Evolutionary conservation across 345 rosid species (phyloP), one percentile per base, ranked within the genome.

Genomic region (Sonneratia caseolaris): DNA sequence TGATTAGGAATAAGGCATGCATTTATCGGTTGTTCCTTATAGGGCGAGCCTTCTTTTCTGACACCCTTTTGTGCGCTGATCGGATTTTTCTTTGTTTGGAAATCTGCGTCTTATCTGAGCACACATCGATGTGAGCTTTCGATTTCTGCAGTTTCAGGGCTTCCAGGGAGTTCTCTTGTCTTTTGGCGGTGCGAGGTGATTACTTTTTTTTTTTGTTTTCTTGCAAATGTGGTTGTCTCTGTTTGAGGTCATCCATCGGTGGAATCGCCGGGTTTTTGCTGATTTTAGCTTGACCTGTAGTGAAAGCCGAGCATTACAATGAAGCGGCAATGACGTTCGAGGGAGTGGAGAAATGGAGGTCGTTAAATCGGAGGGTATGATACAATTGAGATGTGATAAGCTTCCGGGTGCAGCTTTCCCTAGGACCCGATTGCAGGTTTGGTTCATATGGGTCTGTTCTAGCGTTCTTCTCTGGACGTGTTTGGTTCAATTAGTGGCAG

Each of bases 401-500:
- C 57, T 82, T 68, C 85, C 78, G 73, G 76, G 81, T 77, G 86
- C 82, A 66, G 82, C 73, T 81, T 80, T 82, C 72, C 91, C 86
- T 10, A 80, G 87, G 81, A 88, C 88, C 40, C 80, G 99, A 37
- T 76, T 88, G 27, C 91, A 91, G 81, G 87, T 89, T 16, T 92
- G 92, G 94, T 92, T 95, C 73, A 81, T 90, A 2, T 84, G 96
- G 75, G 89, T 92, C 27, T 95, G 99, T 71, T 86, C 97, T 64
- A 85, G 86, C 82, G 90, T 95, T 84, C 81, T 95, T 88, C 75
- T 95, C 24, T 95, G 99, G 99, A 95, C 99, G 36, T 92, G 98
- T 82, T 76, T 92, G 87, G 96, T 95, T 71, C 99, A 95, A 85
- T 86, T 92, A 42, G 82, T 90, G 37, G 85, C 98, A 69, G 89